Evolutionary conservation across 2,329 filamentous ascomycete species (phyloP), one percentile per base, ranked within the genome.

Genomic region (Paecilomyces sp.): DNA sequence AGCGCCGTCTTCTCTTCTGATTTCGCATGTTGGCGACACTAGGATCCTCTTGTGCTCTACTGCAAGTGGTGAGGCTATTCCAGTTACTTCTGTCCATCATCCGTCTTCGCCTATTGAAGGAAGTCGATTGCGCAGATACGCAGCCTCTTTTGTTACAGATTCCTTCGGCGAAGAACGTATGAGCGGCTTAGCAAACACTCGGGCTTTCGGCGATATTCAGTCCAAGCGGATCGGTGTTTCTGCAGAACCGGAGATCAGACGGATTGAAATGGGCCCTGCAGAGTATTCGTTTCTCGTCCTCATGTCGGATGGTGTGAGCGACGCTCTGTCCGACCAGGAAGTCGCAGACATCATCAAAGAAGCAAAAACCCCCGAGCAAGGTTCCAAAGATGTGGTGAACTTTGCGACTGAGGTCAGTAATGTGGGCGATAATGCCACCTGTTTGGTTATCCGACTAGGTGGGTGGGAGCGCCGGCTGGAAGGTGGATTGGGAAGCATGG

Each of bases 101-200:
- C 93, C 94, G 0, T 90, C 87, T n/a, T 86, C 89, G 3, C 94
- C 94, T 0, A 82, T 87, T 58, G 94, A 99, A 79, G 88, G 89
- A 9, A 87, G 86, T 51, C 86, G 94, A 7, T 83, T 99, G 25
- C 88, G 92, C 53, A 88, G 92, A 55, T 97, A 92, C 72, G 90
- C 92, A 1, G 85, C 89, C 31, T 88, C 88, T 2, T 93, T 97
- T 72, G 88, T 96, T 18, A 94, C 93, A 0, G 94, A 99, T 76
- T 95, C 91, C 34, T 99, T 99, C 73, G 94, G 94, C 70, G 94
- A 99, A 77, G 92, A 97, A 76, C 91, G 94, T 66, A 94, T 99
- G 74, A 88, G 88, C 13, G 93, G 94, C 0, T 83, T 99, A 0
- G 94, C 94, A 66, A 99, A 99, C 77, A 95, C 91, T 33, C 89